Evolutionary conservation across 169 alveolate genomes (phyloP).

Genomic region (Theileria parva): DNA sequence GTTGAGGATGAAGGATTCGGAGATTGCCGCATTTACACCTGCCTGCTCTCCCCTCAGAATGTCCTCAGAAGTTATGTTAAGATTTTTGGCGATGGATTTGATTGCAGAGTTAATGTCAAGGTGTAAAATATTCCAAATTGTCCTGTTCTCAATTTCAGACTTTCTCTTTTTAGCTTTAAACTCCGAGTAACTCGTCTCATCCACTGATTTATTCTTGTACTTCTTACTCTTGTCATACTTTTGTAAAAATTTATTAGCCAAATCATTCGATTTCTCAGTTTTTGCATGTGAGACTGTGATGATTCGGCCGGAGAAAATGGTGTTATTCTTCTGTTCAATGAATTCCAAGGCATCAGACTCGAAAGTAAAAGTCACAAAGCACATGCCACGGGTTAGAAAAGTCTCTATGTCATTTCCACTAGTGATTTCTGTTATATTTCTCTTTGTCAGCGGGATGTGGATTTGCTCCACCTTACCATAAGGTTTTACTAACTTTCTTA

Average conservation of each 20-base stretch:
- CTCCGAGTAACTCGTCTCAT: slow-evolving; percentile 68
- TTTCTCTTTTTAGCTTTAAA: slow-evolving; percentile 78
- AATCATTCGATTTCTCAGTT: slow-evolving; percentile 39
- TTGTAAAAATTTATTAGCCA: not conserved
- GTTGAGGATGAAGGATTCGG: slow-evolving; percentile 90
- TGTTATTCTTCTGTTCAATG: slow-evolving; percentile 48
- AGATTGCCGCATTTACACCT: slow-evolving; percentile 89
- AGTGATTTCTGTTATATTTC: not conserved
- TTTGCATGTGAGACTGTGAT: slow-evolving; percentile 68
- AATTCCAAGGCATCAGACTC: slow-evolving; percentile 62
- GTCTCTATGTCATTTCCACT: not conserved
- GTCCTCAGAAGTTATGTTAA: slow-evolving; percentile 80
- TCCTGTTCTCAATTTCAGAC: slow-evolving; percentile 81
- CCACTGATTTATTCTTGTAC: not conserved
- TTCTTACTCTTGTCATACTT: not conserved
- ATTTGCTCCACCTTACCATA: slow-evolving; percentile 59
- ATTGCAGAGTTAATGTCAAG: slow-evolving; percentile 91
- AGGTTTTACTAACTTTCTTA: slow-evolving; percentile 66
- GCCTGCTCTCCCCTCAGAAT: slow-evolving; percentile 82
- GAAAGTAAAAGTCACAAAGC: slow-evolving; percentile 55
- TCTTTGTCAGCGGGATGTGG: slow-evolving; percentile 53
- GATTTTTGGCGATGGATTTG: slow-evolving; percentile 82
- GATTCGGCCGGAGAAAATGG: slow-evolving; percentile 73
- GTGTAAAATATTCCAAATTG: slow-evolving; percentile 94
- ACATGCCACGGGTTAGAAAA: slow-evolving; percentile 47